These are phyloP conservation scores for Colletotrichum sp. DNA, from an alignment of 2,329 filamentous ascomycete genomes.

Conservation along the genomic window DNA sequence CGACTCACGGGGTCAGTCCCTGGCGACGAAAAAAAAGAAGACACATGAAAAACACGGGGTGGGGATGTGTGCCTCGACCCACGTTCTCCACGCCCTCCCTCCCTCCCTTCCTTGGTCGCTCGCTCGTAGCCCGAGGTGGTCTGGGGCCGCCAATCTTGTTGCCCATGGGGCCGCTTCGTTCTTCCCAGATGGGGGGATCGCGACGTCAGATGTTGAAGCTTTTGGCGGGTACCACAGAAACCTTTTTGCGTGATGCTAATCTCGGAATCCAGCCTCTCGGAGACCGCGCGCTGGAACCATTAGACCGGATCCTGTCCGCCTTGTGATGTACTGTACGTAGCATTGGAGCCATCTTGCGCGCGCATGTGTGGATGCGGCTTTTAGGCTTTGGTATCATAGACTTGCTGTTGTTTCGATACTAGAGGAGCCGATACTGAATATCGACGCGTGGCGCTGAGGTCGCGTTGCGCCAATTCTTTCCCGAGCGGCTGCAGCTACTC, in stretches of 20 bases:
- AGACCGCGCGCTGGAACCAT: background rate
- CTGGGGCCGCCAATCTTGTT: background rate
- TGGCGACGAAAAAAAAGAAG: background rate
- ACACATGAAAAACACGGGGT: background rate
- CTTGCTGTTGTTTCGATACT: background rate
- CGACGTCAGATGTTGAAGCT: background rate
- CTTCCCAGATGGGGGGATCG: background rate
- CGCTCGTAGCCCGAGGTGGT: background rate
- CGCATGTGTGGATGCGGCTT: background rate
- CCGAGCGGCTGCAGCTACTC: slow-evolving; percentile 11
- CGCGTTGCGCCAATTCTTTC: slow-evolving; percentile 15
- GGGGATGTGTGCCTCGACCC: background rate
- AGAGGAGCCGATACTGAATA: slow-evolving; percentile 7
- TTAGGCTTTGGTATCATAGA: background rate
- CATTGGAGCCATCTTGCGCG: background rate
- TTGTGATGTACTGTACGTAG: background rate
- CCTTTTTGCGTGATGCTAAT: background rate
- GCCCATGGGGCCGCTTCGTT: background rate
- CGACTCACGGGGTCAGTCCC: slow-evolving; percentile 1
- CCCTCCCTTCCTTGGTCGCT: background rate
- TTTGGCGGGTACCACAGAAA: background rate
- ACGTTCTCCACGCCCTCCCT: background rate
- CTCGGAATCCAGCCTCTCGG: background rate
- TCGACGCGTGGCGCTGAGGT: slow-evolving; percentile 15
- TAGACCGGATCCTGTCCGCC: background rate